A percentile compares a stretch with the other conserved stretches of the same genome.
Evolutionary conservation across 495 filamentous ascomycete species (phyloP).

Genomic region (Penicillium antarcticum): DNA sequence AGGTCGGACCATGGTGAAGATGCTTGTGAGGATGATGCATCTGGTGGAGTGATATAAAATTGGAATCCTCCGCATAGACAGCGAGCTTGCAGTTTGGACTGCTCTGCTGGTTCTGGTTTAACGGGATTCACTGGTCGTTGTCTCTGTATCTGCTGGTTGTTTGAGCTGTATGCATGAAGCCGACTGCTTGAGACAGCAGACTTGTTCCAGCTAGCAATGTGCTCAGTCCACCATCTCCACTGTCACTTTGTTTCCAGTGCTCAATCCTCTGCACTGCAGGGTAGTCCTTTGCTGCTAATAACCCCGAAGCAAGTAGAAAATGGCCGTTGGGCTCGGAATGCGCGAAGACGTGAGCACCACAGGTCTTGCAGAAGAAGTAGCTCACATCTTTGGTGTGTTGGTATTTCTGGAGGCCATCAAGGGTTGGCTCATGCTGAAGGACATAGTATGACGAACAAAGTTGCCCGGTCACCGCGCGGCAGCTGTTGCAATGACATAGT

Average conservation of each 20-base stretch:
- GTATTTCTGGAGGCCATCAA: constrained; percentile 46
- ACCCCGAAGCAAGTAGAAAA: constrained; percentile 42
- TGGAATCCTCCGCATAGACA: constrained; percentile 44
- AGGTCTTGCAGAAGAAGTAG: constrained; percentile 67
- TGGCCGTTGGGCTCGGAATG: constrained; percentile 25
- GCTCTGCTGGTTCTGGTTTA: background rate
- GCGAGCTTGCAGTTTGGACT: constrained; percentile 26
- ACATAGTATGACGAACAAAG: constrained; percentile 53
- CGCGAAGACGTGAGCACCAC: constrained; percentile 61
- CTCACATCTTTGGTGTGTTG: constrained; percentile 41
- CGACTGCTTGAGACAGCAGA: constrained; percentile 14
- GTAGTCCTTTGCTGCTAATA: constrained; percentile 29
- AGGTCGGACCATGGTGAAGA: constrained; percentile 53
- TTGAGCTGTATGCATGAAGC: constrained; percentile 8
- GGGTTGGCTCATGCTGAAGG: constrained; percentile 30
- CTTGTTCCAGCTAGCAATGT: constrained; percentile 38
- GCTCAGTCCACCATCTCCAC: constrained; percentile 56
- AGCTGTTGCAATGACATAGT: constrained; percentile 65
- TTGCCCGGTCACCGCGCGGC: constrained; percentile 57
- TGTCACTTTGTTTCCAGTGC: constrained; percentile 50
- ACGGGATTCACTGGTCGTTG: background rate
- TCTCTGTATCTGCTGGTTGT: constrained; percentile 14
- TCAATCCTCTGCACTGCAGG: constrained; percentile 34
- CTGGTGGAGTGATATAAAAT: constrained; percentile 43
- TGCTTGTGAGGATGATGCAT: constrained; percentile 33